These are phyloP conservation scores for Jasminum sambac DNA, from an alignment of 257 asterid species.

Conservation along the genomic window DNA sequence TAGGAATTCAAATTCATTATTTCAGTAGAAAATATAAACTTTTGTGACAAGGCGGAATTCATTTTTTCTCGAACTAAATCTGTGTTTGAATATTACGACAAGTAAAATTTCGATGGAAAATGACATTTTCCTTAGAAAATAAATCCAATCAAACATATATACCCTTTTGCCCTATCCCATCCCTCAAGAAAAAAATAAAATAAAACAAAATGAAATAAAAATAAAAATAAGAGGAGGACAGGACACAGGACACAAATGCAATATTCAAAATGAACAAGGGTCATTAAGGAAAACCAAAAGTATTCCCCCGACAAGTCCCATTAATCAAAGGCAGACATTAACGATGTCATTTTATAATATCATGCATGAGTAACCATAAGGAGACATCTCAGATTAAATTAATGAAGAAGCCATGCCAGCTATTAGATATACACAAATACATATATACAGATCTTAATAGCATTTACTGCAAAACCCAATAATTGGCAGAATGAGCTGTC, in stretches of 20 bases:
- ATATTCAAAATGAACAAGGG: neutral
- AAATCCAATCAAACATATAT: too few species aligned
- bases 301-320: neutral
- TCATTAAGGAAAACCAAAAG: neutral
- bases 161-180: too few species aligned
- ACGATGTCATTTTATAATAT: neutral
- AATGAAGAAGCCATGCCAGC: neutral
- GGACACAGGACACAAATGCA: neutral
- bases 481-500: slow-evolving; percentile 10
- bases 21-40: too few species aligned
- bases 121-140: too few species aligned
- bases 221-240: too few species aligned
- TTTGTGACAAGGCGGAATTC: too few species aligned
- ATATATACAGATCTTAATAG: neutral
- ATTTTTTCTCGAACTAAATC: too few species aligned
- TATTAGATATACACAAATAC: neutral
- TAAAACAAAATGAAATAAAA: too few species aligned
- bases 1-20: too few species aligned
- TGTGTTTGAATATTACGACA: too few species aligned
- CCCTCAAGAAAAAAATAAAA: too few species aligned
- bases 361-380: neutral
- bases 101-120: too few species aligned
- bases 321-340: neutral
- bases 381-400: slow-evolving; percentile 3
- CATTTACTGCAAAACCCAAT: slow-evolving; percentile 1